Base-by-base conservation (phyloP, 2,329 filamentous ascomycete species). In the Ceratocystis eucalypticola region DNA sequence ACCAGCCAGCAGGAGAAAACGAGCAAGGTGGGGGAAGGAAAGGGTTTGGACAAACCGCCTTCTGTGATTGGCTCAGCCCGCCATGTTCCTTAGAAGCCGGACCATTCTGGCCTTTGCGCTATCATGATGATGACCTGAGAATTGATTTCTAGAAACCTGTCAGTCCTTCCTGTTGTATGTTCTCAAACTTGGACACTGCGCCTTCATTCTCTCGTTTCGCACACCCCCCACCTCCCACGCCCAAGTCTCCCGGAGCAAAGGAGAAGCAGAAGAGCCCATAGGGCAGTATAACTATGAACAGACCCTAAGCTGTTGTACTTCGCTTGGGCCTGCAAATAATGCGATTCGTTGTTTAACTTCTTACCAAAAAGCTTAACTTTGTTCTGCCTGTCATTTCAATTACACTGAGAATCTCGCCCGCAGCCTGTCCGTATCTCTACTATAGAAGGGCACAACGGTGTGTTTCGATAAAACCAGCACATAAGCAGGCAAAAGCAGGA, bases 351-450 rank as follows among this genome's bases (percentile, higher is more conserved):
- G 7, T 30, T 57, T 33, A 37, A 57, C 25, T 17, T 57, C 53
- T 57, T 7, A 57, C 53, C 25, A 57, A 33, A 57, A 57, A 57
- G 53, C 53, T 57, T 57, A 57, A 57, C 28, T 57, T 57, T 57
- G 53, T 57, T 57, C 25, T 57, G 28, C 12, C 53, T 57, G 53
- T 57, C 53, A 57, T 57, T 30, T 57, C 53, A 57, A 57, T 57
- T 57, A 57, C 53, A 33, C 53, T 37, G 12, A 17, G 7, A 57
- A 57, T 57, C 53, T 57, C 53, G 30, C 30, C 12, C 33, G 8
- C 50, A 30, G 2, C 25, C 50, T 15, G 28, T 17, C 28, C 12
- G 28, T 57, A 57, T 57, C 25, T 57, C 25, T 33, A 10, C 28
- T 30, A 57, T 57, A 33, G 15, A 57, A 25, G 28, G 53, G 37